Evolutionary conservation across 2,329 filamentous ascomycete genomes (phyloP), one percentile per base, ranked within the genome.

Genomic region (Aspergillus melleus): DNA sequence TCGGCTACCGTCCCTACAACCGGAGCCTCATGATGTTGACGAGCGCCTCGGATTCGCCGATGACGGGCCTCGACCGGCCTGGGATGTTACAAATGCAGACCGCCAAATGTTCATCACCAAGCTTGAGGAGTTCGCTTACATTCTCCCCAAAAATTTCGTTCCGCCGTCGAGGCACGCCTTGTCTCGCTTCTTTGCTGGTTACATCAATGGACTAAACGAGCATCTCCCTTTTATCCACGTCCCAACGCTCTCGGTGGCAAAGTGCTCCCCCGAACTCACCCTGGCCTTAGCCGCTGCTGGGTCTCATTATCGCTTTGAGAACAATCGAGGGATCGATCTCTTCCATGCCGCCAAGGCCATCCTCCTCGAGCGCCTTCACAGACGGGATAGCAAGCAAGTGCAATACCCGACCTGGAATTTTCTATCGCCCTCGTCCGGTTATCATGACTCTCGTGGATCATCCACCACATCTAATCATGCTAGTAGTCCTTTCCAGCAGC

Each of bases 321-420:
- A 80, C 58, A 77, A 71, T 59, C 74, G 81, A 53, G 83, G 82
- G 0, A 83, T 86, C 42, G 80, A 85, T 49, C 76, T 87, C 2
- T 87, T 86, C 66, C 81, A 84, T 68, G 81, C 83, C 12, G 82
- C 83, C 11, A 84, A 83, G 64, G 77, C 82, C 9, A 81, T 87
- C 36, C 76, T 85, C 36, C 74, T 79, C 1, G 79, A 84, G 64
- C 79, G 83, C 19, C 80, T 85, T 44, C 77, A 80, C 47, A 76
- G 79, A 59, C 74, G 80, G 58, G 81, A 84, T 63, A 78, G 80
- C 52, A 79, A 78, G 42, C 72, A 81, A 59, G 72, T 75, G 16
- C 72, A 74, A 47, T 74, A 72, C 49, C 74, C 76, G 6, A 68
- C 76, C 24, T 80, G 78, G 78, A 78, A 77, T 53, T 74, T 77